phyloP scores from a whole-genome alignment of 139 green algal genomes.

The Picochlorum sp. region DNA sequence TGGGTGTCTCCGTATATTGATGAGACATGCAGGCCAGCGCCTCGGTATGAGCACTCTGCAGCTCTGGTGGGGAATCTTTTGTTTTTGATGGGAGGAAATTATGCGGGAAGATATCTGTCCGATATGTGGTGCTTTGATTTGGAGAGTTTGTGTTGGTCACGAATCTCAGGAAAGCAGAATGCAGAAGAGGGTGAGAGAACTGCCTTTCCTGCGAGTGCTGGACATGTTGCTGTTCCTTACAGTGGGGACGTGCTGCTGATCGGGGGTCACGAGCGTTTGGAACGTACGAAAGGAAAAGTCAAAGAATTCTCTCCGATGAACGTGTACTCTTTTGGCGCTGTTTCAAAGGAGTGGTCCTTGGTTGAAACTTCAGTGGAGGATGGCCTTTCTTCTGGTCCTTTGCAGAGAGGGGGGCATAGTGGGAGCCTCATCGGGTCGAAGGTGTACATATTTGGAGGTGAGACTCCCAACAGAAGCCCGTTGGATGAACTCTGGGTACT shows the following conservation, averaged over 20 bases:
- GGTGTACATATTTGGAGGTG: conserved; percentile 76
- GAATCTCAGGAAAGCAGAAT: conserved; percentile 1
- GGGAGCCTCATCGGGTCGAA: conserved; percentile 49
- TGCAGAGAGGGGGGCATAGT: conserved; percentile 63
- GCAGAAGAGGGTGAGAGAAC: background rate
- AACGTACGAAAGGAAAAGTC: conserved; percentile 27
- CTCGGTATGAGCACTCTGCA: conserved; percentile 77
- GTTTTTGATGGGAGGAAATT: conserved; percentile 81
- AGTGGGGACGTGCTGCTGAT: conserved; percentile 58
- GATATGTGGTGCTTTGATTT: conserved; percentile 82
- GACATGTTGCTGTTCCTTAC: conserved; percentile 45
- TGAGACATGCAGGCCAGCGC: conserved; percentile 21
- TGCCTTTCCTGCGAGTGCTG: conserved; percentile 44
- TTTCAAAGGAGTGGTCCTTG: conserved; percentile 38
- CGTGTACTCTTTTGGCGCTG: conserved; percentile 58
- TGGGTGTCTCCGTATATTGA: conserved; percentile 35
- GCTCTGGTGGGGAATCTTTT: conserved; percentile 53
- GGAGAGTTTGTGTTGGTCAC: conserved; percentile 55
- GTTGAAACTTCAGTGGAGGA: conserved; percentile 3
- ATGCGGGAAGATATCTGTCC: conserved; percentile 75
- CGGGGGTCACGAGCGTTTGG: conserved; percentile 73
- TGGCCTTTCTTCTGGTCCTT: conserved; percentile 29
- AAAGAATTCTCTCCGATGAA: conserved; percentile 45
- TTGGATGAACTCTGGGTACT: conserved; percentile 59
- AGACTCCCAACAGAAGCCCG: conserved; percentile 56